Conservation (phyloP, 768 basidiomycete genomes). For the Calocera cornea region DNA sequence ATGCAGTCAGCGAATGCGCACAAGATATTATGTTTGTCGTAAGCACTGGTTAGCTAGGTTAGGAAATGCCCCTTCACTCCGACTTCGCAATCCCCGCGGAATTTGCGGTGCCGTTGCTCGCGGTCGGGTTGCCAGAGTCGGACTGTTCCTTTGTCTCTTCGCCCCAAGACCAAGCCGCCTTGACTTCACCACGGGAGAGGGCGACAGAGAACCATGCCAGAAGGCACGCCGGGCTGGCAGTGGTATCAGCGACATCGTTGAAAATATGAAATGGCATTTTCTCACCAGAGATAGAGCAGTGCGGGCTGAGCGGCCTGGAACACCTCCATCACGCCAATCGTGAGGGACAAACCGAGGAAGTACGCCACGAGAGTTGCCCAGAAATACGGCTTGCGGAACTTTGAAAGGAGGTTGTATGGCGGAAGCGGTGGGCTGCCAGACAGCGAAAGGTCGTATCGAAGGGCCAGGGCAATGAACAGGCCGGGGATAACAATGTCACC, state of each 20-base stretch:
- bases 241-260: conserved; percentile 16
- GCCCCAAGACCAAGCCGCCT: conserved; percentile 2
- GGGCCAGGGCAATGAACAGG: conserved; percentile 64
- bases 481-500: conserved; percentile 69
- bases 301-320: conserved; percentile 76
- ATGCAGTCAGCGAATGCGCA: too few species aligned
- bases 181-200: neutral
- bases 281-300: conserved; percentile 83
- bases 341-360: conserved; percentile 51
- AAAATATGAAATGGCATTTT: conserved; percentile 19
- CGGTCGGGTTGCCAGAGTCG: neutral
- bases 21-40: too few species aligned
- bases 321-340: conserved; percentile 76
- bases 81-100: neutral
- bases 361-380: conserved; percentile 55
- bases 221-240: neutral
- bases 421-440: conserved; percentile 17
- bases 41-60: too few species aligned
- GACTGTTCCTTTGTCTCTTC: conserved; percentile 12
- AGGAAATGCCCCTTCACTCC: too few species aligned
- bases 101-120: neutral
- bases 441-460: conserved; percentile 67
- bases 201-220: conserved; percentile 3
- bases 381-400: conserved; percentile 66
- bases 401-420: conserved; percentile 20